phyloP scores from a whole-genome alignment of 139 green algal species.

The Pleodorina starrii region DNA sequence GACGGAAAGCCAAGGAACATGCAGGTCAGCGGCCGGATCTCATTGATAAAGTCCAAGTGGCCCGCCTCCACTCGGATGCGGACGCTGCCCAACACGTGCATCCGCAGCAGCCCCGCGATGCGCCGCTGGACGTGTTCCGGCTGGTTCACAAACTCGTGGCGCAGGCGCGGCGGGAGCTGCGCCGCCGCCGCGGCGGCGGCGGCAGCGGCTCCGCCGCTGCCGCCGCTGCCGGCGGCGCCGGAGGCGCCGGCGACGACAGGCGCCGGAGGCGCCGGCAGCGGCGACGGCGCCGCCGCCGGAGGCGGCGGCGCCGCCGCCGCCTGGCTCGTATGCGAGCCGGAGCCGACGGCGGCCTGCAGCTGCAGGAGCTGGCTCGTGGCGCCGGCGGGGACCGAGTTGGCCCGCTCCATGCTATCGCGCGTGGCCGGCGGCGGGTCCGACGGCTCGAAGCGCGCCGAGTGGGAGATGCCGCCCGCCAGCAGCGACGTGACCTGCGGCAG shows the following conservation, averaged over 20 bases:
- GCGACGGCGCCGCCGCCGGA: not conserved
- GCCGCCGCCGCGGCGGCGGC: not conserved
- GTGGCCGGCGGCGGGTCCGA: not conserved
- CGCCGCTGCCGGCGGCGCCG: not conserved
- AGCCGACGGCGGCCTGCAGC: not conserved
- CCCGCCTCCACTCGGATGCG: conserved; percentile 78
- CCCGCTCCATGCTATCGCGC: conserved; percentile 20
- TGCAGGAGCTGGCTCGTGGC: not conserved
- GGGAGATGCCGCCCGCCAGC: not conserved
- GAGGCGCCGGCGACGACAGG: not conserved
- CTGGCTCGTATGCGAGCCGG: not conserved
- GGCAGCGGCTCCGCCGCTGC: not conserved
- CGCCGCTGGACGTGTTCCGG: conserved; percentile 60
- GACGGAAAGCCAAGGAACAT: conserved; percentile 92
- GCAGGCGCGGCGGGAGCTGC: conserved; percentile 21
- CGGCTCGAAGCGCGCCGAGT: conserved; percentile 2
- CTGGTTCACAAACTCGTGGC: conserved; percentile 60
- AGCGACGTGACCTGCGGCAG: not conserved
- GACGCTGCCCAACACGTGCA: conserved; percentile 82
- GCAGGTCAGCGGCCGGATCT: conserved; percentile 83
- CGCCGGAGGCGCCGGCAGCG: not conserved
- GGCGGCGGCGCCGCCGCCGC: not conserved
- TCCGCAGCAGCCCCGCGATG: conserved; percentile 72
- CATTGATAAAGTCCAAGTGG: conserved; percentile 85
- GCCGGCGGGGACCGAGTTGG: not conserved